Evolutionary conservation across 2,329 filamentous ascomycete species (phyloP).

Genomic region (Coniochaeta ligniaria): DNA sequence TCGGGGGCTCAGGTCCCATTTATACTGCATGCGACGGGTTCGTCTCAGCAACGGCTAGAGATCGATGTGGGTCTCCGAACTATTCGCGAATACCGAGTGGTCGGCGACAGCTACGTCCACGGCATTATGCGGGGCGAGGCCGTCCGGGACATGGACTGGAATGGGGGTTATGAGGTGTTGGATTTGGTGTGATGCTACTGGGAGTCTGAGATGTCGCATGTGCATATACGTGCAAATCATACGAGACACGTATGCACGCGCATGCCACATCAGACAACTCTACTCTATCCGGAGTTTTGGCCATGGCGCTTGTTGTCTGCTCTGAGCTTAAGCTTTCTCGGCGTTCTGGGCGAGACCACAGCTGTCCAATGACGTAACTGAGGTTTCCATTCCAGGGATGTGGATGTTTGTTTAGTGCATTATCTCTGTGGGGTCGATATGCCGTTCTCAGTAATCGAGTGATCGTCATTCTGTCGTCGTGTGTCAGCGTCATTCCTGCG

Average conservation of each 20-base stretch:
- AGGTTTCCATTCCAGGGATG: background rate
- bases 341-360: background rate
- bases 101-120: background rate
- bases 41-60: background rate
- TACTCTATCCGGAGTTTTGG: no score
- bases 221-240: background rate
- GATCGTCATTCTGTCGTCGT: background rate
- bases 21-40: background rate
- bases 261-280: no score
- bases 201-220: background rate
- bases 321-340: background rate
- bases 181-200: background rate
- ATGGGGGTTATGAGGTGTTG: background rate
- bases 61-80: background rate
- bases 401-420: background rate
- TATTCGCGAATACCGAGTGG: background rate
- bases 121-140: background rate
- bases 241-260: no score
- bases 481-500: background rate
- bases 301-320: no score
- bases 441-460: background rate
- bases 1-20: background rate
- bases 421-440: background rate
- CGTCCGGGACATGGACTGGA: background rate
- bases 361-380: background rate